Conservation (phyloP, 768 basidiomycete genomes). For the Tulasnella calospora region DNA sequence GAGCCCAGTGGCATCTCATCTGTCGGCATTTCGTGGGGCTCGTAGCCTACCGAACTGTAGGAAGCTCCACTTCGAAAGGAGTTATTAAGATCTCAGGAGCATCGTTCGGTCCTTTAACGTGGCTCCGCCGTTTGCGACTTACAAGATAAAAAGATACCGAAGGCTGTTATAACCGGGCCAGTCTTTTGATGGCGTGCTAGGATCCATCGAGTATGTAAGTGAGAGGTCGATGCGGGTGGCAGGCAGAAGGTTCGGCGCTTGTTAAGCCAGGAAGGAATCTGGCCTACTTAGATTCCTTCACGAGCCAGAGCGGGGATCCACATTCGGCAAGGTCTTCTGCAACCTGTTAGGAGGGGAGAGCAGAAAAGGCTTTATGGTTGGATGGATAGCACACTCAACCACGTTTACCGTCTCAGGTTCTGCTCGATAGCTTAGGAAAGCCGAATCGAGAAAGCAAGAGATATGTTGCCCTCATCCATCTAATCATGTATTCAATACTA, state of each 20-base stretch:
- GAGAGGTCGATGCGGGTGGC: background rate
- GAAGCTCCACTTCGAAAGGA: constrained; percentile 52
- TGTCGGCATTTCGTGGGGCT: constrained; percentile 26
- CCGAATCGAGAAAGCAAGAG: too few species aligned
- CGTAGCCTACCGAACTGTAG: constrained; percentile 46
- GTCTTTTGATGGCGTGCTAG: background rate
- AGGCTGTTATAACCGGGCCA: constrained; percentile 48
- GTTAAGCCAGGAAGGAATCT: background rate
- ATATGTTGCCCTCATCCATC: background rate
- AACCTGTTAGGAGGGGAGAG: too few species aligned
- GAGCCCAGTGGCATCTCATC: constrained; percentile 47
- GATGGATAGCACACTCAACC: too few species aligned
- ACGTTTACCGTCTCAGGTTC: too few species aligned
- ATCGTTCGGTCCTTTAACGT: too few species aligned
- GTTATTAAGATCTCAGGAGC: background rate
- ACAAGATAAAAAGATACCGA: constrained; percentile 52
- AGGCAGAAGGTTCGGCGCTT: background rate
- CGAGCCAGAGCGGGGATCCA: too few species aligned
- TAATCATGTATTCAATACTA: background rate
- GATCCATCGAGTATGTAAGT: constrained; percentile 7
- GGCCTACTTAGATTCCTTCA: background rate
- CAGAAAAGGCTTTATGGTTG: too few species aligned
- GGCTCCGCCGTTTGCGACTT: constrained; percentile 29
- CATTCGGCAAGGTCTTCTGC: too few species aligned
- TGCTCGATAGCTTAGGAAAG: too few species aligned